A percentile compares a stretch with the other conserved stretches of the same genome.
Conservation (phyloP, 768 basidiomycete species). For the Naganishia vishniacii region DNA sequence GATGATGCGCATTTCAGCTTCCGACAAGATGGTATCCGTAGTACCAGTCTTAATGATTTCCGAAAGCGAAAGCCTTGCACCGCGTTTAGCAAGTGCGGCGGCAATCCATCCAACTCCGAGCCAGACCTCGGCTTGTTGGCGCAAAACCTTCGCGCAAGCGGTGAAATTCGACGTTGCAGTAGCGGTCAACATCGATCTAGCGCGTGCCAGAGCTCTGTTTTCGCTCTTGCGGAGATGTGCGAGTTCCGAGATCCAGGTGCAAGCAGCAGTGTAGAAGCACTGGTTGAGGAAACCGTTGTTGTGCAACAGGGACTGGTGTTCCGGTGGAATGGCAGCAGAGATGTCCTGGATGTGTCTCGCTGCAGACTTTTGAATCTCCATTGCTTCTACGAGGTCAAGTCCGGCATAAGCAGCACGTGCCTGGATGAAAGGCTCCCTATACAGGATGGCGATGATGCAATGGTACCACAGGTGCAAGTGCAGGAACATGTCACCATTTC, state of each 20-base stretch:
- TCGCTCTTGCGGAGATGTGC: constrained; percentile 12
- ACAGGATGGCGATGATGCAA: constrained; percentile 19
- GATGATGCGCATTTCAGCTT: constrained; percentile 22
- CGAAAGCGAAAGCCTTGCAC: background rate
- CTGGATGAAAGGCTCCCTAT: constrained; percentile 20
- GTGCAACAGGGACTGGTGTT: constrained; percentile 12
- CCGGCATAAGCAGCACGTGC: constrained; percentile 12
- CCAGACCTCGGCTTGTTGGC: constrained; percentile 20
- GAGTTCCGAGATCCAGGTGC: constrained; percentile 21
- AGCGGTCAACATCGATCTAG: constrained; percentile 5
- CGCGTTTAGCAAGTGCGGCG: constrained; percentile 8
- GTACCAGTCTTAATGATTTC: constrained; percentile 17
- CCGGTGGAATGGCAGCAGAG: constrained; percentile 1
- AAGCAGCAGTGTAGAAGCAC: constrained; percentile 18
- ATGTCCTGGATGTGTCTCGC: constrained; percentile 20
- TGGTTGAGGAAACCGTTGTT: constrained; percentile 20
- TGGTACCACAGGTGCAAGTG: constrained; percentile 21
- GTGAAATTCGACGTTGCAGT: constrained; percentile 11
- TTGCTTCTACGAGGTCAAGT: constrained; percentile 5
- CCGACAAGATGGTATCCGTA: constrained; percentile 21
- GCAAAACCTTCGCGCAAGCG: constrained; percentile 17
- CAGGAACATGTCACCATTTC: constrained; percentile 21
- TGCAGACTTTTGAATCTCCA: constrained; percentile 22
- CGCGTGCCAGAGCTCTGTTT: constrained; percentile 9
- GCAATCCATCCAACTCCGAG: constrained; percentile 21